Conservation (phyloP, 768 basidiomycete genomes). For the Boletus rufocinnamomeus region DNA sequence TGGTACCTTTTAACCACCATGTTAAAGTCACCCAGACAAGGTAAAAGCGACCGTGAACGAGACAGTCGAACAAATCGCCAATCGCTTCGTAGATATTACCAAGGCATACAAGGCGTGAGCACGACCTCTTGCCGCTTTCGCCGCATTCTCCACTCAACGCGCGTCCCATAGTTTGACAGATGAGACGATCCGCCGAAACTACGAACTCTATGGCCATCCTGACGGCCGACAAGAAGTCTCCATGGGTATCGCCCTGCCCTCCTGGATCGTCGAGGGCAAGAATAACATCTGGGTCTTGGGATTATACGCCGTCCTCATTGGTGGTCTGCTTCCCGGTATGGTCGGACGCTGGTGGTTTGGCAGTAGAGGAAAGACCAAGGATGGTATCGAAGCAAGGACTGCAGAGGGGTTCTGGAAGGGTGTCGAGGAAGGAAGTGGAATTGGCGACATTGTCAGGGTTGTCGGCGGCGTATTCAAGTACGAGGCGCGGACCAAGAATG, state of each 20-base stretch:
- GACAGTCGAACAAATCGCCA: conserved; percentile 83
- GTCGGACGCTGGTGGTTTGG: conserved; percentile 99
- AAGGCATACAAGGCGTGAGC: conserved; percentile 96
- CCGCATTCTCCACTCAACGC: not conserved
- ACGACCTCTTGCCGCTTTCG: not conserved
- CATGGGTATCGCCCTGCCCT: conserved; percentile 93
- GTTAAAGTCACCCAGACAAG: conserved; percentile 91
- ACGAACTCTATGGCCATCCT: conserved; percentile 87
- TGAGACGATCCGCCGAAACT: conserved; percentile 88
- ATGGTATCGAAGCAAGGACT: conserved; percentile 78
- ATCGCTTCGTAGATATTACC: conserved; percentile 88
- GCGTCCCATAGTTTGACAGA: conserved; percentile 70
- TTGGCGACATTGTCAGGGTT: conserved; percentile 70
- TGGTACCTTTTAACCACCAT: not conserved
- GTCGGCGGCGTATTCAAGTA: conserved; percentile 66
- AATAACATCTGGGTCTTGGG: conserved; percentile 93
- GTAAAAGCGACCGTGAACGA: conserved; percentile 79
- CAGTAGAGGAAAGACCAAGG: conserved; percentile 85
- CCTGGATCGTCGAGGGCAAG: conserved; percentile 89
- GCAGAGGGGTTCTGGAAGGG: conserved; percentile 88
- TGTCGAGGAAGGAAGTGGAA: conserved; percentile 75
- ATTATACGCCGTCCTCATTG: conserved; percentile 85
- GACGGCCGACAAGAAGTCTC: conserved; percentile 95
- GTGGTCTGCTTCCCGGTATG: conserved; percentile 79
- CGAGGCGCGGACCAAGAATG: conserved; percentile 45